Base-by-base conservation (phyloP, 345 rosid genomes). In the Lagerstroemia speciosa region DNA sequence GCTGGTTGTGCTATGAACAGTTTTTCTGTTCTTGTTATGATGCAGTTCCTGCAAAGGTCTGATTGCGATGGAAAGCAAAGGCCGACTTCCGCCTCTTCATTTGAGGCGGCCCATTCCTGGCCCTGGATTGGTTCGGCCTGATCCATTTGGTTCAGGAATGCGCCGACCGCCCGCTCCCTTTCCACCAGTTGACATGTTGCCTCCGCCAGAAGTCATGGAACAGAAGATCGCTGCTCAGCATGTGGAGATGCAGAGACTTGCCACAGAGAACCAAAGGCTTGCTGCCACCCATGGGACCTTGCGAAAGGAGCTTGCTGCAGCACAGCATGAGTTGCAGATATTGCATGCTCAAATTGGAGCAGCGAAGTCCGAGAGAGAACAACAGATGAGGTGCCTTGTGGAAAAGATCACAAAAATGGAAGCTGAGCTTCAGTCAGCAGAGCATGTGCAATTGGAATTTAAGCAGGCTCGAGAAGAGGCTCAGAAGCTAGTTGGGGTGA, bases 251-350 rank as follows among this genome's bases (percentile, higher is more conserved):
- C 96, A 91, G 72, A 83, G 83, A 70, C 93, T 94, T 66, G 99
- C 88, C 5, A 82, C 91, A 6, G 98, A 91, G 79, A 94, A 94
- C 70, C 92, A 89, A 79, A 81, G 99, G 73, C 89, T 94, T 32
- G 96, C 88, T 66, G 83, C 83, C 12, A 85, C 98, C 0, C 95
- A 94, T 22, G 91, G 90, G 68, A 83, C 71, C 65, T 74, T 89
- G 73, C 83, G 99, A 64, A 93, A 89, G 63, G 99, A 88, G 68
- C 86, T 91, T 75, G 95, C 89, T 48, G 88, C 90, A 8, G 90
- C 99, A 0, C 96, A 94, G 75, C 99, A 89, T 68, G 99, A 94
- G 70, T 76, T 91, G 83, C 96, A 89, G 82, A 83, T 88, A 60
- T 74, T 89, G 78, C 96, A 88, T 50, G 78, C 80, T 36, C 93